Evolutionary conservation across 306 rosid genomes (phyloP).

Genomic region (Canavalia ensiformis): DNA sequence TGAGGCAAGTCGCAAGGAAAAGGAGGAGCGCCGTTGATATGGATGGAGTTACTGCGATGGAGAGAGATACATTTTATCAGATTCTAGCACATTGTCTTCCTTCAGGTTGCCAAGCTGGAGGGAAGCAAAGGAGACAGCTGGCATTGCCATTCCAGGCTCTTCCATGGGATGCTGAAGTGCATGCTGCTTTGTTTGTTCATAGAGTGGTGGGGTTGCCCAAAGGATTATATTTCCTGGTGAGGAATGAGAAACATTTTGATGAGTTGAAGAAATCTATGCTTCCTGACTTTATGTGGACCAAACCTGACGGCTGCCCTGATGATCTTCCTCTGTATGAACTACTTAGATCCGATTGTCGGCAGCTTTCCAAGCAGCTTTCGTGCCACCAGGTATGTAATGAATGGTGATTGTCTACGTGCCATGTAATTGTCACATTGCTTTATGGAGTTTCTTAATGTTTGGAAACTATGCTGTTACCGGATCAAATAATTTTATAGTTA

Average conservation of each 20-base stretch:
- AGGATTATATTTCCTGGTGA: slow-evolving; percentile 88
- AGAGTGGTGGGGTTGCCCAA: slow-evolving; percentile 80
- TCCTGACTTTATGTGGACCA: slow-evolving; percentile 76
- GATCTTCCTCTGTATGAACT: slow-evolving; percentile 84
- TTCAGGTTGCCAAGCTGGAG: slow-evolving; percentile 68
- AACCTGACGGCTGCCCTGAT: slow-evolving; percentile 86
- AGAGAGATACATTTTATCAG: slow-evolving; percentile 81
- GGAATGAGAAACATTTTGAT: slow-evolving; percentile 77
- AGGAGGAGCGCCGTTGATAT: slow-evolving; percentile 96
- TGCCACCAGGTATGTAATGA: slow-evolving; percentile 78
- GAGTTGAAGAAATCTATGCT: slow-evolving; percentile 74
- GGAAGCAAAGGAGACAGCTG: slow-evolving; percentile 63
- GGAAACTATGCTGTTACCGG: slow-evolving; percentile 11
- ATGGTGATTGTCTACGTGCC: background rate
- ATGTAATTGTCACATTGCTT: slow-evolving; percentile 12
- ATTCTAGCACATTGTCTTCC: slow-evolving; percentile 91
- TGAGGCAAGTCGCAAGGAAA: slow-evolving; percentile 85
- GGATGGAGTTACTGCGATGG: slow-evolving; percentile 80
- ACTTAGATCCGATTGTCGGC: slow-evolving; percentile 55
- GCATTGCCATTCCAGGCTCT: slow-evolving; percentile 78
- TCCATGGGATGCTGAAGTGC: slow-evolving; percentile 93
- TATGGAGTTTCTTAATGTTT: slow-evolving; percentile 34
- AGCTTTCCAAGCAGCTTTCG: slow-evolving; percentile 69
- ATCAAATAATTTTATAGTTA: background rate
- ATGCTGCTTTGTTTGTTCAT: slow-evolving; percentile 92